phyloP scores from a whole-genome alignment of 768 basidiomycete species.

The Boletus bicolor region DNA sequence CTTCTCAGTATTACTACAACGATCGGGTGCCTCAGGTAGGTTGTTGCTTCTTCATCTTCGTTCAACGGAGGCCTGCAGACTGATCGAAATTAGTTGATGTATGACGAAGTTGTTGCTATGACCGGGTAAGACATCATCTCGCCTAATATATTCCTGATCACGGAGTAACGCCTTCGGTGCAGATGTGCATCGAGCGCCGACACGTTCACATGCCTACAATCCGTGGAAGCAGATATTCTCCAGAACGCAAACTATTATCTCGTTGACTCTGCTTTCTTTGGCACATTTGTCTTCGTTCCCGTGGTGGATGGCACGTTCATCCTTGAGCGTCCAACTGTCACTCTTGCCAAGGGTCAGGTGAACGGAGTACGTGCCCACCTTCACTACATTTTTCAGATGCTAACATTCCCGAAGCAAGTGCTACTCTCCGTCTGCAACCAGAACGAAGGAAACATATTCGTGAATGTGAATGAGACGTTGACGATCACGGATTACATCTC shows the following conservation, averaged over 20 bases:
- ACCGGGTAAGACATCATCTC: slow-evolving; percentile 11
- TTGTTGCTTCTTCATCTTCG: neutral
- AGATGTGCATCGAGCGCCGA: slow-evolving; percentile 36
- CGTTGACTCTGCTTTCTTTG: slow-evolving; percentile 34
- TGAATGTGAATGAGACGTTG: slow-evolving; percentile 22
- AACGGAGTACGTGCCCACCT: slow-evolving; percentile 38
- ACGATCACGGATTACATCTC: slow-evolving; percentile 22
- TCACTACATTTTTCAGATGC: neutral
- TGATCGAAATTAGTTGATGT: slow-evolving; percentile 15
- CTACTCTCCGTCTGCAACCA: slow-evolving; percentile 27
- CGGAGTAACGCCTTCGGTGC: neutral
- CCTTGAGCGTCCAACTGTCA: slow-evolving; percentile 38
- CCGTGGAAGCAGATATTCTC: slow-evolving; percentile 30
- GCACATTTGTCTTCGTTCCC: slow-evolving; percentile 39
- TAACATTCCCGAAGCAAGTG: slow-evolving; percentile 23
- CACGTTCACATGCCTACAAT: slow-evolving; percentile 41
- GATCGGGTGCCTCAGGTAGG: slow-evolving; percentile 29
- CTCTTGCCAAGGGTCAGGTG: slow-evolving; percentile 35
- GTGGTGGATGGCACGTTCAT: slow-evolving; percentile 50
- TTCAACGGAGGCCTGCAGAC: neutral
- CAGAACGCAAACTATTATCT: slow-evolving; percentile 35
- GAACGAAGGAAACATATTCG: slow-evolving; percentile 33
- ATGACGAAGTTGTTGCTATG: slow-evolving; percentile 6
- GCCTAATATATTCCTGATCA: slow-evolving; percentile 5
- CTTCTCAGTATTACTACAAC: slow-evolving; percentile 35